Base-by-base conservation (phyloP, 768 basidiomycete genomes). In the Candolleomyces eurysporus region DNA sequence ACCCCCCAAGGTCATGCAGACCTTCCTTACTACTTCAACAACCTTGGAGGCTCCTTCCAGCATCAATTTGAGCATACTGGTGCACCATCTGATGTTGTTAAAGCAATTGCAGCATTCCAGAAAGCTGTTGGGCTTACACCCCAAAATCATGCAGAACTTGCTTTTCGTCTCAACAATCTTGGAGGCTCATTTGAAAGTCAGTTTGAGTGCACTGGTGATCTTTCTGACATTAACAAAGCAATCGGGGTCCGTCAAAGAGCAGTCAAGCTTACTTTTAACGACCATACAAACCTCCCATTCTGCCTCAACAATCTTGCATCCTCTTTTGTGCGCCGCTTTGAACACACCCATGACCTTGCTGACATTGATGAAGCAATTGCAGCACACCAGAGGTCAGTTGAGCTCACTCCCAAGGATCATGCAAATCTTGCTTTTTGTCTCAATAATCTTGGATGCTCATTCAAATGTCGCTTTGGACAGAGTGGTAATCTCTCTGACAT, bases 181-280 rank as follows among this genome's bases (percentile, higher is more conserved):
- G 66, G 67, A 10, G 58, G 48, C 57, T 64, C 64, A 3, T 64
- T 73, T 31, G 11, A 2, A 11, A 11, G 22, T 22, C 48, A 22
- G 10, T 50, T 68, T 32, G 53, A 56, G 14, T 26, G 14, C 19
- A 60, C 61, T 10, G 36, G 58, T 16, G 58, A 65, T 10, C 56
- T 63, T 4, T 22, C 57, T n/a, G 65, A 68, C 39, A 52, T 66
- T 48, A 39, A 48, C 9, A 30, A 62, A 32, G 63, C 68, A 9
- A 65, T 69, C n/a, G 17, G 17, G 14, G 21, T 22, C 11, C 48
- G 22, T 22, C 49, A 59, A 49, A 58, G 57, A 45, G 63, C 67
- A 14, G 57, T 68, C 3, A 48, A 57, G 16, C 48, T 64, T 6
- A 61, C 60, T 26, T 54, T 58, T 3, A 22, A 57, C 6, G 58